Evolutionary conservation across 768 basidiomycete species (phyloP).

Genomic region (Mycena alexandri): DNA sequence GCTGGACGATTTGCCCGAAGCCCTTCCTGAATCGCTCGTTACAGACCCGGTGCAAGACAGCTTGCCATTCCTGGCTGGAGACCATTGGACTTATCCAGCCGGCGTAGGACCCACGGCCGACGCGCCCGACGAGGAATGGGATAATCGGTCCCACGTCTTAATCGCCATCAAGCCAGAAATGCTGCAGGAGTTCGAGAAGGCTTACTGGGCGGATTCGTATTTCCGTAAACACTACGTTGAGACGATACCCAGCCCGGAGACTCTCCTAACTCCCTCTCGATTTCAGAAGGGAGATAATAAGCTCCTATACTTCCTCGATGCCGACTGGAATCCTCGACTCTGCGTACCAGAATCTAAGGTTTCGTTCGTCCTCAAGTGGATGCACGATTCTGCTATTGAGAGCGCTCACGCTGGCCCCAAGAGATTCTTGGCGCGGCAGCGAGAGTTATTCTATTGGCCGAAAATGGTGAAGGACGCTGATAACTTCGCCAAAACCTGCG

Average conservation of each 20-base stretch:
- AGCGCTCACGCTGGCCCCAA: conserved; percentile 1
- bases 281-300: conserved; percentile 7
- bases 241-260: too few relatives aligned
- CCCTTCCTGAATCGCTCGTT: too few relatives aligned
- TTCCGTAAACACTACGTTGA: conserved; percentile 10
- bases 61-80: background rate
- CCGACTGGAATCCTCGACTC: conserved; percentile 9
- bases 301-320: conserved; percentile 22
- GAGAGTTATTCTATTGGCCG: conserved; percentile 2
- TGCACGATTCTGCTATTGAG: background rate
- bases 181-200: background rate
- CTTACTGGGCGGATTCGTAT: background rate
- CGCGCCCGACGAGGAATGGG: background rate
- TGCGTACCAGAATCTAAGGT: background rate
- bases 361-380: conserved; percentile 20
- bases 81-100: conserved; percentile 3
- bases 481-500: background rate
- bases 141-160: background rate
- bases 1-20: too few relatives aligned
- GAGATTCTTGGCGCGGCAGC: background rate
- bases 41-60: background rate
- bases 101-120: too few relatives aligned
- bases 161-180: background rate
- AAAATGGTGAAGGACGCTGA: background rate
- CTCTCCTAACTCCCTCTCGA: background rate